phyloP scores from a whole-genome alignment of 2,329 filamentous ascomycete species.

The Fusarium xylarioides region DNA sequence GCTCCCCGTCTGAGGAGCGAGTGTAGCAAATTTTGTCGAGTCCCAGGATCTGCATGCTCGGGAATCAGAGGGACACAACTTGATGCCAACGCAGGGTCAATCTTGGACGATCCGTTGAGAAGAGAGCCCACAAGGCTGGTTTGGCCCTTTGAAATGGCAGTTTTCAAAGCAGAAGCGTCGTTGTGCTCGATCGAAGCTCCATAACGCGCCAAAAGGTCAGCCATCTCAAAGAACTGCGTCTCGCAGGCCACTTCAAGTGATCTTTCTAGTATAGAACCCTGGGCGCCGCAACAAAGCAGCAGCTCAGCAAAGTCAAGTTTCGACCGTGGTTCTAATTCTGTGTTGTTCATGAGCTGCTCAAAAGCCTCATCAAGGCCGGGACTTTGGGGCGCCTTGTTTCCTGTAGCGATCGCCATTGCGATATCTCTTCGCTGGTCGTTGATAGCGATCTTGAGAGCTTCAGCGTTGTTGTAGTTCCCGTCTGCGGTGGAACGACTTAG shows the following conservation, averaged over 20 bases:
- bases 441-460: conserved; percentile 62
- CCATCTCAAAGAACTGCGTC: conserved; percentile 63
- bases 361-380: conserved; percentile 62
- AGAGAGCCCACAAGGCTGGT: conserved; percentile 58
- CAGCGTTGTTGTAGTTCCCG: conserved; percentile 60
- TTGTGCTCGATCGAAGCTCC: conserved; percentile 65
- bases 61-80: conserved; percentile 61
- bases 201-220: conserved; percentile 60
- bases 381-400: conserved; percentile 60
- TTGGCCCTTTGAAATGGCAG: conserved; percentile 56
- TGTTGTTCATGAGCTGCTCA: conserved; percentile 55
- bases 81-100: conserved; percentile 58
- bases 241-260: conserved; percentile 60
- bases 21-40: conserved; percentile 55
- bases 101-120: conserved; percentile 53
- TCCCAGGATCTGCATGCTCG: conserved; percentile 56
- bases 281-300: conserved; percentile 66
- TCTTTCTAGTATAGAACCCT: conserved; percentile 59
- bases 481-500: conserved; percentile 64
- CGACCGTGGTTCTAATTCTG: conserved; percentile 57
- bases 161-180: conserved; percentile 59
- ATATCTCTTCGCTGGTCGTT: conserved; percentile 61
- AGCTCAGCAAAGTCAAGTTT: conserved; percentile 64
- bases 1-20: conserved; percentile 62
- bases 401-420: conserved; percentile 63